A percentile compares a stretch with the other conserved stretches of the same genome.
Evolutionary conservation across 345 rosid species (phyloP).

Genomic region (Gossypium thurberi): DNA sequence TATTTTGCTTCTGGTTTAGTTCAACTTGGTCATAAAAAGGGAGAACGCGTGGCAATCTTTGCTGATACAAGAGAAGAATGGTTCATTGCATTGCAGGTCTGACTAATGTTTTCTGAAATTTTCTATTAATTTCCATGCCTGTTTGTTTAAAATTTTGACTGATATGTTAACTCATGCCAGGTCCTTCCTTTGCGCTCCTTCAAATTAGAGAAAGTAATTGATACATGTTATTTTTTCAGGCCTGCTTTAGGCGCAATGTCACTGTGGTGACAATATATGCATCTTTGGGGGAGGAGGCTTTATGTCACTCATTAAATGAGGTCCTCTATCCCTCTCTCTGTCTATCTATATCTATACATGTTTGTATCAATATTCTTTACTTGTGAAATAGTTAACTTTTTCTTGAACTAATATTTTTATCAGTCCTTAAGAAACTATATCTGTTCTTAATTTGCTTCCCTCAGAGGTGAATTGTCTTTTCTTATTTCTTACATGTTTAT

Average conservation of each 20-base stretch:
- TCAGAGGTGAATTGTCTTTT: background rate
- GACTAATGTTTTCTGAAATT: background rate
- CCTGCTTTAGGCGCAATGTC: slow-evolving; percentile 82
- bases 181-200: background rate
- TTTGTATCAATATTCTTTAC: background rate
- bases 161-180: background rate
- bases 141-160: background rate
- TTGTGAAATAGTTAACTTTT: background rate
- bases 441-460: background rate
- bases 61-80: slow-evolving; percentile 96
- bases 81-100: slow-evolving; percentile 92
- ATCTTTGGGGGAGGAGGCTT: slow-evolving; percentile 91
- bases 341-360: background rate
- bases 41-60: slow-evolving; percentile 84
- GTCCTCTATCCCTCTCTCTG: background rate
- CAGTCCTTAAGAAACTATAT: background rate
- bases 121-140: background rate
- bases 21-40: slow-evolving; percentile 58
- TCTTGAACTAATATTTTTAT: background rate
- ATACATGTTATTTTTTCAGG: slow-evolving; percentile 39
- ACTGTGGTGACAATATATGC: slow-evolving; percentile 93
- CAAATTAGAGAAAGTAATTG: background rate
- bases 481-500: background rate
- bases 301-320: slow-evolving; percentile 85
- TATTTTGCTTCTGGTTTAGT: slow-evolving; percentile 82